Conservation (phyloP, 2,329 filamentous ascomycete species). For the Neofusicoccum parvum region DNA sequence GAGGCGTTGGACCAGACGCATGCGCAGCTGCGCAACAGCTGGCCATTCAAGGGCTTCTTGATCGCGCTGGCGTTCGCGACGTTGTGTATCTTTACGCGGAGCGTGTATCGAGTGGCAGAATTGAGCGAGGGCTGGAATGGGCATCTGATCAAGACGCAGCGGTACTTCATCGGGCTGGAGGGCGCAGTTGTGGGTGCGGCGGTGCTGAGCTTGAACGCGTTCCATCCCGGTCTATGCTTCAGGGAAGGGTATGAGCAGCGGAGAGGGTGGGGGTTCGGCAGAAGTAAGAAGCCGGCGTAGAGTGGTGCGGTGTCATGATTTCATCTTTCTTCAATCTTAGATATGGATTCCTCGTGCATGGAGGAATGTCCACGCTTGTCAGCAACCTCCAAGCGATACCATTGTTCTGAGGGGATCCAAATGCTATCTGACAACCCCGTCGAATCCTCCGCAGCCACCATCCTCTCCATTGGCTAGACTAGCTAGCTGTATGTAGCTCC, state of each 20-base stretch:
- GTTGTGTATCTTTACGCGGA: conserved; percentile 65
- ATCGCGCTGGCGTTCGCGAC: conserved; percentile 59
- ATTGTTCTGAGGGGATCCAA: no score
- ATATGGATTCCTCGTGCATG: no score
- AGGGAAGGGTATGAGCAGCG: conserved; percentile 31
- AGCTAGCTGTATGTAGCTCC: no score
- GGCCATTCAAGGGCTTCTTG: conserved; percentile 58
- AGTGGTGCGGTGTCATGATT: no score
- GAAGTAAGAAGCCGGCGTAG: conserved; percentile 20
- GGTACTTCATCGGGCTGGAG: conserved; percentile 43
- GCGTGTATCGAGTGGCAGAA: conserved; percentile 68
- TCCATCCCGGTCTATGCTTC: conserved; percentile 42
- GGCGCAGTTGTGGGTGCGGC: conserved; percentile 37
- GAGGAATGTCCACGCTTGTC: no score
- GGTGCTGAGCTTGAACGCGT: conserved; percentile 37
- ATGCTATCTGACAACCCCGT: no score
- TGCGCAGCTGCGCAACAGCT: conserved; percentile 34
- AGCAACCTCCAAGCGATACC: no score
- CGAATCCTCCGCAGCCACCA: no score
- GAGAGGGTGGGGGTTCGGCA: conserved; percentile 27
- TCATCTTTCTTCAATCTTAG: no score
- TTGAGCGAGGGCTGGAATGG: conserved; percentile 65
- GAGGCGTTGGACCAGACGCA: conserved; percentile 32
- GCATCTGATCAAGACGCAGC: conserved; percentile 53
- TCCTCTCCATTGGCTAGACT: no score